Percentiles rank a stretch among this genome's conserved stretches.
Evolutionary conservation across 2,329 filamentous ascomycete genomes (phyloP).

Genomic region (Sporothrix schenckii): DNA sequence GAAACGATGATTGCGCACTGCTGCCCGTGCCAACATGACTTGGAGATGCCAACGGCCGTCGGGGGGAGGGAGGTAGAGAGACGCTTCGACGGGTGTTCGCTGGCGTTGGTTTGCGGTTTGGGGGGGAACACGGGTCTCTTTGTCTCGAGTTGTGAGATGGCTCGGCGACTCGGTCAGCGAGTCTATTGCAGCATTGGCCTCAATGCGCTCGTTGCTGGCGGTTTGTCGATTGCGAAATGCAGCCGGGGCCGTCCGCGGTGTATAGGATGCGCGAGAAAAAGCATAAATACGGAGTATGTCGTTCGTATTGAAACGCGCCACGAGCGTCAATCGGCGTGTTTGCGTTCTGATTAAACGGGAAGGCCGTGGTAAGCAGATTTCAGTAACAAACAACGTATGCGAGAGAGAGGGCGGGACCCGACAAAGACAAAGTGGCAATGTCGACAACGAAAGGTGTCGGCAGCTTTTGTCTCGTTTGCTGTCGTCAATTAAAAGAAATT

Average conservation of each 20-base stretch:
- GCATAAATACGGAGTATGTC: background rate
- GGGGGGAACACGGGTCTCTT: background rate
- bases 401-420: conserved; percentile 10
- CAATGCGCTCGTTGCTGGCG: background rate
- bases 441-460: background rate
- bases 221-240: background rate
- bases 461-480: background rate
- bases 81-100: background rate
- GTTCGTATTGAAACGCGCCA: background rate
- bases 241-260: background rate
- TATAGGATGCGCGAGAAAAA: background rate
- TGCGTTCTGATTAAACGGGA: conserved; percentile 6
- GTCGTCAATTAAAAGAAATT: conserved; percentile 6
- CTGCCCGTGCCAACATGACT: conserved; percentile 28
- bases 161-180: background rate
- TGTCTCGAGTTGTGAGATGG: background rate
- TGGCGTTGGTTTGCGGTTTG: background rate
- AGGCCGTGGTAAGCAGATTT: background rate
- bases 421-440: background rate
- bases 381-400: conserved; percentile 7
- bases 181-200: conserved; percentile 15
- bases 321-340: background rate
- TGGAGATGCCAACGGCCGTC: conserved; percentile 27
- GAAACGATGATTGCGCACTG: conserved; percentile 2
- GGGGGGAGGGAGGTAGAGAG: background rate